phyloP scores from a whole-genome alignment of 805 yeast species.

The Spathaspora gorwiae region DNA sequence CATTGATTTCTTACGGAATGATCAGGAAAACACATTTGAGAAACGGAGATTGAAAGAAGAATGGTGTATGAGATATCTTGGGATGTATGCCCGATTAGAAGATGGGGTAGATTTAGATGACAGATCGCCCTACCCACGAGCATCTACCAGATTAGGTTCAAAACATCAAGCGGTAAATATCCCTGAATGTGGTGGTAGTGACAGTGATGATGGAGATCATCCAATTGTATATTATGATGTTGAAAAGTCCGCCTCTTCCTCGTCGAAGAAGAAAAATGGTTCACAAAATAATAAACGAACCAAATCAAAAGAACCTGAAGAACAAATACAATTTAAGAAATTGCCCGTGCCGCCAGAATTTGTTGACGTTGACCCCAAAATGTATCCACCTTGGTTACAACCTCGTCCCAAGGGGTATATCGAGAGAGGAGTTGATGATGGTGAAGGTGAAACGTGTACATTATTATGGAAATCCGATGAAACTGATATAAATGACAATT shows the following conservation, averaged over 20 bases:
- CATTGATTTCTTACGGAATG: slow-evolving; percentile 46
- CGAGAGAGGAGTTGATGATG: slow-evolving; percentile 75
- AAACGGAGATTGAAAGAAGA: slow-evolving; percentile 57
- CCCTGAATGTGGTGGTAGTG: slow-evolving; percentile 54
- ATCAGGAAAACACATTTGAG: slow-evolving; percentile 33
- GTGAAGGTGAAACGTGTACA: slow-evolving; percentile 46
- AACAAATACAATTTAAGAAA: slow-evolving; percentile 13
- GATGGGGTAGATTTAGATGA: slow-evolving; percentile 77
- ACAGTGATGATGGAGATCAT: slow-evolving; percentile 51
- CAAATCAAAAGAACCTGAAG: slow-evolving; percentile 15
- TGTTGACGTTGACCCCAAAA: slow-evolving; percentile 35
- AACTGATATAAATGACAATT: slow-evolving; percentile 21
- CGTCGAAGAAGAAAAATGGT: slow-evolving; percentile 8
- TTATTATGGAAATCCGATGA: slow-evolving; percentile 61
- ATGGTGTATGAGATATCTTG: slow-evolving; percentile 80
- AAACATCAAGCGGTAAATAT: slow-evolving; percentile 68
- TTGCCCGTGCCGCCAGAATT: slow-evolving; percentile 48
- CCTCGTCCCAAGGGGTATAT: slow-evolving; percentile 75
- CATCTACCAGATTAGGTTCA: slow-evolving; percentile 70
- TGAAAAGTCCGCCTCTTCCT: slow-evolving; percentile 10
- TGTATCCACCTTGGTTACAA: slow-evolving; percentile 72
- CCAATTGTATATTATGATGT: slow-evolving; percentile 64
- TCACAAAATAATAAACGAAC: slow-evolving; percentile 14
- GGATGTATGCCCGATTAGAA: slow-evolving; percentile 67
- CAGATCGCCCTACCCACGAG: slow-evolving; percentile 70